A percentile compares a stretch with the other conserved stretches of the same genome.
Conservation (phyloP, 2,329 filamentous ascomycete genomes). For the Fusarium sp. region DNA sequence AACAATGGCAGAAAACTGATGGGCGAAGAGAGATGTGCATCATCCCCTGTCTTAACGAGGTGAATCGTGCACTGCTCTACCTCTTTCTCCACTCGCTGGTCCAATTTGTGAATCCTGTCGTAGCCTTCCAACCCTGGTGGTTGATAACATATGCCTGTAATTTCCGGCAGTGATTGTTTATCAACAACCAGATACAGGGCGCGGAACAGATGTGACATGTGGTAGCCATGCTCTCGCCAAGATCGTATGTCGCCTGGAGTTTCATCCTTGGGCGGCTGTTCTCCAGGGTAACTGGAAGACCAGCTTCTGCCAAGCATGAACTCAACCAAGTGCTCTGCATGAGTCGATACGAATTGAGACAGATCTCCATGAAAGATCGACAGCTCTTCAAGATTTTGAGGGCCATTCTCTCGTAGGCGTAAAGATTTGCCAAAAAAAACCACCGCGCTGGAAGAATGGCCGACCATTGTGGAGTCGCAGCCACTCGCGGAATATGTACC, state of each 20-base stretch:
- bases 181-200: background rate
- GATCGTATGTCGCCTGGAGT: background rate
- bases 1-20: background rate
- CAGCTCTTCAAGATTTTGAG: background rate
- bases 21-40: background rate
- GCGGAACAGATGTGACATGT: background rate
- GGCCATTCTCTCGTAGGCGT: fast-evolving
- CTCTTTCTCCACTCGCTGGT: background rate
- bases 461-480: background rate
- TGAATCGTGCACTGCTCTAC: background rate
- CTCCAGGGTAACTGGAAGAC: background rate
- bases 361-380: background rate
- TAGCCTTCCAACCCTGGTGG: fast-evolving
- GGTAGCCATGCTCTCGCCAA: background rate
- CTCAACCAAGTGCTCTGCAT: background rate
- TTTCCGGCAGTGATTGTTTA: background rate
- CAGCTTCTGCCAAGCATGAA: background rate
- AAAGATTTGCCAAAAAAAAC: background rate
- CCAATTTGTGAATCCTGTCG: background rate
- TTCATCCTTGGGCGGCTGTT: background rate
- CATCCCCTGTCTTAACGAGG: background rate
- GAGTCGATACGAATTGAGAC: fast-evolving
- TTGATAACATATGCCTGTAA: background rate
- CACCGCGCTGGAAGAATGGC: background rate
- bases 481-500: background rate